phyloP scores from a whole-genome alignment of 371 early-diverging fungal species.

The Sanchytrium tribonematis region DNA sequence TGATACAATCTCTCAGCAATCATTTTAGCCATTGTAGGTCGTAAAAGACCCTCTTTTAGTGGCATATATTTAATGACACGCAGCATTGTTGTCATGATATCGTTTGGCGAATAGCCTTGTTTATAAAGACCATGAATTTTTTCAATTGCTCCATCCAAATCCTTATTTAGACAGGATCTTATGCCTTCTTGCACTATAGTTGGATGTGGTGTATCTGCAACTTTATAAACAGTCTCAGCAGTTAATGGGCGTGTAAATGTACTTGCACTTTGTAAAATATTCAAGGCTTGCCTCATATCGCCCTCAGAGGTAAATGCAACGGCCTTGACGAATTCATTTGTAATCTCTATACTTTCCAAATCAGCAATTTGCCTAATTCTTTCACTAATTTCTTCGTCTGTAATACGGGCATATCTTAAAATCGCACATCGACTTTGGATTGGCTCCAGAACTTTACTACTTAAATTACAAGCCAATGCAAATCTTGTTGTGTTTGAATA shows the following conservation, averaged over 20 bases:
- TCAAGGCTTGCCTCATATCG: slow-evolving; percentile 95
- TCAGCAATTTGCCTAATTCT: slow-evolving; percentile 55
- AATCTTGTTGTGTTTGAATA: slow-evolving; percentile 81
- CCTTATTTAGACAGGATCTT: slow-evolving; percentile 25
- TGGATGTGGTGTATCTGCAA: slow-evolving; percentile 87
- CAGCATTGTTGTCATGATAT: slow-evolving; percentile 69
- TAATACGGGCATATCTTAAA: slow-evolving; percentile 50
- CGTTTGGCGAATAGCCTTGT: slow-evolving; percentile 56
- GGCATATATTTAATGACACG: slow-evolving; percentile 35
- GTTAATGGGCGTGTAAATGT: slow-evolving; percentile 49
- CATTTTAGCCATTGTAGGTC: neutral
- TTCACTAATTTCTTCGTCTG: slow-evolving; percentile 37
- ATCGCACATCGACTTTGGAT: slow-evolving; percentile 95
- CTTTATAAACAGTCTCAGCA: slow-evolving; percentile 67
- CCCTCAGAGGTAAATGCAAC: slow-evolving; percentile 87
- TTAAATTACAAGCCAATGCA: slow-evolving; percentile 89
- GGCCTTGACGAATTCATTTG: slow-evolving; percentile 63
- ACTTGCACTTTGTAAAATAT: slow-evolving; percentile 74
- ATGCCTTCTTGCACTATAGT: slow-evolving; percentile 40
- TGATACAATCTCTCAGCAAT: neutral
- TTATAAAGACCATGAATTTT: slow-evolving; percentile 36
- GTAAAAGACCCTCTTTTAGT: neutral
- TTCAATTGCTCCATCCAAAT: slow-evolving; percentile 38
- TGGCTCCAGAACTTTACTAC: slow-evolving; percentile 93
- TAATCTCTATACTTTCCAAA: slow-evolving; percentile 47